A percentile compares a stretch with the other conserved stretches of the same genome.
These are phyloP conservation scores for Cucurbita moschata DNA, from an alignment of 306 rosid genomes.

Conservation along the genomic window DNA sequence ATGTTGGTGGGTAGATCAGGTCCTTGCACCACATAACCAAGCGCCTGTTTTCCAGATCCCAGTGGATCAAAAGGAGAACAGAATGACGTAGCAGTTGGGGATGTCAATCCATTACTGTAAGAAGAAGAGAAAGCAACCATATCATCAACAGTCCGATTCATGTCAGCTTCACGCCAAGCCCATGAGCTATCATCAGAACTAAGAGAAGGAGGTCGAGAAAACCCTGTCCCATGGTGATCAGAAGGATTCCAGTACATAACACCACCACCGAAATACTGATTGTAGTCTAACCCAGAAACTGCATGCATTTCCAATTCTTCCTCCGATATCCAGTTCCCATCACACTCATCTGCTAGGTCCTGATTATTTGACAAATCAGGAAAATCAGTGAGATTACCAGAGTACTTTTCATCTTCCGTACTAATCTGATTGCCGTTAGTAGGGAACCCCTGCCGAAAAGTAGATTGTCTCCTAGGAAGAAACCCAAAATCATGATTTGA, in stretches of 20 bases:
- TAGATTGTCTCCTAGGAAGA: slow-evolving; percentile 55
- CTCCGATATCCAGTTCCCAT: slow-evolving; percentile 77
- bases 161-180: slow-evolving; percentile 97
- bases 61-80: slow-evolving; percentile 76
- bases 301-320: slow-evolving; percentile 90
- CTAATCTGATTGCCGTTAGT: slow-evolving; percentile 40
- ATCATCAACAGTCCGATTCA: slow-evolving; percentile 88
- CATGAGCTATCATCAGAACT: slow-evolving; percentile 93
- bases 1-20: slow-evolving; percentile 61
- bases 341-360: slow-evolving; percentile 69
- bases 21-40: slow-evolving; percentile 67
- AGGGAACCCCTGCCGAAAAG: slow-evolving; percentile 48
- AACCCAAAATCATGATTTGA: slow-evolving; percentile 64
- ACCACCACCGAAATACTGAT: slow-evolving; percentile 91
- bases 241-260: slow-evolving; percentile 95
- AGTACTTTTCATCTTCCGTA: slow-evolving; percentile 53
- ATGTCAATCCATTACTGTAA: slow-evolving; percentile 69
- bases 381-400: slow-evolving; percentile 52
- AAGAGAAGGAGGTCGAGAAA: slow-evolving; percentile 92
- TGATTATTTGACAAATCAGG: slow-evolving; percentile 44
- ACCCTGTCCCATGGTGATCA: slow-evolving; percentile 63
- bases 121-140: slow-evolving; percentile 97
- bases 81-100: slow-evolving; percentile 79
- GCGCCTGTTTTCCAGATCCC: slow-evolving; percentile 59
- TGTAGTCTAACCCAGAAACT: slow-evolving; percentile 72